These are phyloP conservation scores for Fusarium palustre DNA, from an alignment of 2,329 filamentous ascomycete species.

Conservation along the genomic window DNA sequence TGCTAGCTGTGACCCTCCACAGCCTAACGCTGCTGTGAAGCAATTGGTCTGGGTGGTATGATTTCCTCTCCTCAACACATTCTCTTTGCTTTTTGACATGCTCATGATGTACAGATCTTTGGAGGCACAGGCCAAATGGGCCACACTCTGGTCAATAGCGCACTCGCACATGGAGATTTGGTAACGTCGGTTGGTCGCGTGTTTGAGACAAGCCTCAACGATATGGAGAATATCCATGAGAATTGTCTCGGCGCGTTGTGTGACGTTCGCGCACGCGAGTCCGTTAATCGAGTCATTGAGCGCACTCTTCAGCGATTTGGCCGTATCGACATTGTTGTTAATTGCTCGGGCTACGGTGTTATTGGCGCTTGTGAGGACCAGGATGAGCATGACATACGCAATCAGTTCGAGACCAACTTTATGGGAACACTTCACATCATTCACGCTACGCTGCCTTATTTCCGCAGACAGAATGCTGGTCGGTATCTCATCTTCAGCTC, in stretches of 20 bases:
- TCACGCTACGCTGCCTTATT: constrained; percentile 87
- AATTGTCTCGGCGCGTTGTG: constrained; percentile 86
- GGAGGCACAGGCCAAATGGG: constrained; percentile 98
- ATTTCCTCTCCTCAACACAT: background rate
- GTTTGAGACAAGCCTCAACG: constrained; percentile 77
- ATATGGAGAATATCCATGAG: constrained; percentile 77
- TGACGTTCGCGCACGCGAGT: constrained; percentile 86
- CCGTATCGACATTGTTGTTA: constrained; percentile 87
- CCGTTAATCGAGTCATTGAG: constrained; percentile 78
- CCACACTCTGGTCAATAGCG: constrained; percentile 85
- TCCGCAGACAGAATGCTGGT: constrained; percentile 79
- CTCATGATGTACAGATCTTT: constrained; percentile 72
- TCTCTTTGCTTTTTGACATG: background rate
- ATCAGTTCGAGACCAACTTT: constrained; percentile 98
- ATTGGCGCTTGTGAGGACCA: constrained; percentile 97
- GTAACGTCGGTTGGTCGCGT: constrained; percentile 89
- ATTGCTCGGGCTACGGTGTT: constrained; percentile 94
- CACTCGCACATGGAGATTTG: constrained; percentile 81
- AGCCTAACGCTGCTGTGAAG: constrained; percentile 74
- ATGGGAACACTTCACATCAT: constrained; percentile 96
- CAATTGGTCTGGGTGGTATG: constrained; percentile 88
- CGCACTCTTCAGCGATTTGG: constrained; percentile 80
- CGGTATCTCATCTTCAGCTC: constrained; percentile 96
- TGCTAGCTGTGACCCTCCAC: constrained; percentile 86
- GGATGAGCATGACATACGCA: constrained; percentile 92